phyloP scores from a whole-genome alignment of 1,139 yeast species.

The Saccharomyces hybrid region DNA sequence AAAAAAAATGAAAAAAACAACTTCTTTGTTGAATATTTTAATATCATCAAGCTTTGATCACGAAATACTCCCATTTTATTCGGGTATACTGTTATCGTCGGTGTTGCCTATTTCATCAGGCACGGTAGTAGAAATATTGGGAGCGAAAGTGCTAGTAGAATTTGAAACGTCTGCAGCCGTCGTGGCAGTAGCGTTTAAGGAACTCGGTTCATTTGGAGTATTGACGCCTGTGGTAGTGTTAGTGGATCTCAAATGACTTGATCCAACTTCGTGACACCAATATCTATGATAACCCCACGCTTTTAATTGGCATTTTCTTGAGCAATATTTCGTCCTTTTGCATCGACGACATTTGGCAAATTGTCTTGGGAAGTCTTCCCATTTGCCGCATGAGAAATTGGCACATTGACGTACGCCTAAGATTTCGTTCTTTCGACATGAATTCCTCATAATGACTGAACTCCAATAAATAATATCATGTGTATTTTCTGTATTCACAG shows the following conservation, averaged over 20 bases:
- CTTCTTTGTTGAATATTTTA: too few relatives aligned
- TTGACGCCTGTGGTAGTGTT: conserved; percentile 7
- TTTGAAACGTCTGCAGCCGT: not conserved
- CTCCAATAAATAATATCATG: conserved; percentile 94
- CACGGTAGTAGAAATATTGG: conserved; percentile 1
- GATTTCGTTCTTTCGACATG: conserved; percentile 84
- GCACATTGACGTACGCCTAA: conserved; percentile 97
- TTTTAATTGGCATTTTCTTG: conserved; percentile 80
- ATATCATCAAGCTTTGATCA: too few relatives aligned
- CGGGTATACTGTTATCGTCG: conserved; percentile 17
- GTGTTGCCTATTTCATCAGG: conserved; percentile 9
- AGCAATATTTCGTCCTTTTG: conserved; percentile 89
- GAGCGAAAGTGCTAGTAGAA: conserved; percentile 4
- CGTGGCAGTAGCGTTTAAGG: not conserved
- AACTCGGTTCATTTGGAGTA: conserved; percentile 4
- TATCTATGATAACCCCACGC: conserved; percentile 93
- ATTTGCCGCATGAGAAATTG: conserved; percentile 84
- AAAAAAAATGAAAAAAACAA: too few relatives aligned
- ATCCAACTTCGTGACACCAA: conserved; percentile 57
- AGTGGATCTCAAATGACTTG: conserved; percentile 9
- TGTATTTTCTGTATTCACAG: conserved; percentile 55
- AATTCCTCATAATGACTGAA: conserved; percentile 91
- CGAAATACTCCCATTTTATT: too few relatives aligned
- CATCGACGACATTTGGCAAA: conserved; percentile 94
- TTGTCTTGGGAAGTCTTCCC: conserved; percentile 88